Conservation (phyloP, 2,329 filamentous ascomycete species). For the Trichoderma sp. region DNA sequence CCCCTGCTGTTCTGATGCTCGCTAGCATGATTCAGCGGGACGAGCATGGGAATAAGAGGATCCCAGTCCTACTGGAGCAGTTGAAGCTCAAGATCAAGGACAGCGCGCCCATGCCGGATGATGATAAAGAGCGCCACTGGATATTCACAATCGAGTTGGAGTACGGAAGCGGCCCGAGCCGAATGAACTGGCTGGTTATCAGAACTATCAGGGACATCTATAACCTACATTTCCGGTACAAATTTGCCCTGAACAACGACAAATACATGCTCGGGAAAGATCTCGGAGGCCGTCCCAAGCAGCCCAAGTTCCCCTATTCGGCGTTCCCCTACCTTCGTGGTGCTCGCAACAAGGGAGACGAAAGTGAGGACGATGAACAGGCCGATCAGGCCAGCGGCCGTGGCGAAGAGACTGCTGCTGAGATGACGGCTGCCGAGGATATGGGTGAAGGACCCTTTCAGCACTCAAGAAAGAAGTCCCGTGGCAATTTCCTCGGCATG, state of each 20-base stretch:
- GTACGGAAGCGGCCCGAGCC: constrained; percentile 90
- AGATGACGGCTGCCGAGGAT: constrained; percentile 61
- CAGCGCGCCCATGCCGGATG: constrained; percentile 66
- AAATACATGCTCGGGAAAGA: constrained; percentile 73
- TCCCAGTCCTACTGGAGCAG: constrained; percentile 92
- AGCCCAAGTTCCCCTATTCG: constrained; percentile 85
- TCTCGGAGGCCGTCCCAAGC: constrained; percentile 66
- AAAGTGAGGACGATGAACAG: constrained; percentile 64
- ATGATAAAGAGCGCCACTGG: constrained; percentile 67
- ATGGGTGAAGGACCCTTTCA: constrained; percentile 46
- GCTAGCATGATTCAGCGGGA: constrained; percentile 98
- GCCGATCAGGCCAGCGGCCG: constrained; percentile 41
- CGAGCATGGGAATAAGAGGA: constrained; percentile 91
- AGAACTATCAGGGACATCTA: constrained; percentile 85
- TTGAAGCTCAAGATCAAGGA: constrained; percentile 85
- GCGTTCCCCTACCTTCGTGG: constrained; percentile 87
- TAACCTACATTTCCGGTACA: constrained; percentile 92
- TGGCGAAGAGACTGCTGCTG: constrained; percentile 47
- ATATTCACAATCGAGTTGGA: constrained; percentile 91
- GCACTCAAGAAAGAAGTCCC: constrained; percentile 48
- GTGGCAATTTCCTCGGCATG: constrained; percentile 52
- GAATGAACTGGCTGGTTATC: constrained; percentile 95
- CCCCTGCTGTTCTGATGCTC: constrained; percentile 88
- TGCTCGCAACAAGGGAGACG: constrained; percentile 74
- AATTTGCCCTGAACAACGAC: constrained; percentile 78